Base-by-base conservation (phyloP, 2,329 filamentous ascomycete genomes). In the Aureobasidium lini region DNA sequence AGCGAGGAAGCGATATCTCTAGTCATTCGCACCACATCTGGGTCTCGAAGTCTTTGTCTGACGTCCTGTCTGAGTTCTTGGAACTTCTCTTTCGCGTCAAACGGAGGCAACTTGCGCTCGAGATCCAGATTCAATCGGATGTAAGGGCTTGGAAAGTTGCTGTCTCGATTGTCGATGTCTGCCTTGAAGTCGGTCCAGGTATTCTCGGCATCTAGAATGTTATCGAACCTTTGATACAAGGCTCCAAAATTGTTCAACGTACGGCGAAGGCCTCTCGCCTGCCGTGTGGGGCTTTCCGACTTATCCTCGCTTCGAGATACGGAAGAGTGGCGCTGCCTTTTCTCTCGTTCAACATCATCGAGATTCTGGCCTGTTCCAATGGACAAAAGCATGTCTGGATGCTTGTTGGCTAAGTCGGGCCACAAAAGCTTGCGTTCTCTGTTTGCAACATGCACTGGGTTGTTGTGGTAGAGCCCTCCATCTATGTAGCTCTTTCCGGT, bases 361-460 rank as follows among this genome's bases (percentile, higher is more conserved):
- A 62, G 57, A 7, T 71, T 68, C 59, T 71, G 69, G 1, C 70
- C 70, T 7, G 70, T 70, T 2, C 70, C 70, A 0, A 72, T 63
- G 1, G 69, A 71, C 1, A 72, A 56, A 49, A 72, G 71, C 47
- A 72, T 62, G 49, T 72, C 70, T 8, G 70, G 70, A 37, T 60
- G 57, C 8, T 53, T 48, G 34, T 70, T 66, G 13, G 50, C 65
- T 3, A 63, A 60, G 40, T 71, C 69, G 13, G 70, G 69, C 70
- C 70, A 72, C 16, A 72, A 68, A 3, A 72, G 64, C 16, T 63
- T 66, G 28, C 69, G 62, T 46, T 81, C 79, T 48, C 73, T 68
- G 53, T 81, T 76, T 3, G 81, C 80, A 61, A 82, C 72, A 6
- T 70, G 68, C 23, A 79, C 74, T 2, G 80, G 80, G 44, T 82